phyloP scores from a whole-genome alignment of 2,329 filamentous ascomycete species.

The Colletotrichum noveboracense region DNA sequence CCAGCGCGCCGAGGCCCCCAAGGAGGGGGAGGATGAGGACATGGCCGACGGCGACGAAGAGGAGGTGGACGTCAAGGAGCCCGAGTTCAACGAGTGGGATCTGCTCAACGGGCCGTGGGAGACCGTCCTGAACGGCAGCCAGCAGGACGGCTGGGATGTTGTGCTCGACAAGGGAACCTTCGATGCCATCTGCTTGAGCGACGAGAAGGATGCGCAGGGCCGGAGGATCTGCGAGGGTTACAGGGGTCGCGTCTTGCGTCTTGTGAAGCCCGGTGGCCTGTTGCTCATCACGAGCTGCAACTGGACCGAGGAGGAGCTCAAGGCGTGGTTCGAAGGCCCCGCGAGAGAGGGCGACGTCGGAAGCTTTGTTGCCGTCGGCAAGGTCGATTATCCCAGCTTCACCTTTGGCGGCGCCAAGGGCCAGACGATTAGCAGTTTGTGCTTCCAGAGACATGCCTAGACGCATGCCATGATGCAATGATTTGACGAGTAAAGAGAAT shows the following conservation, averaged over 20 bases:
- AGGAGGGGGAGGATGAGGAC: constrained; percentile 11
- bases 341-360: constrained; percentile 32
- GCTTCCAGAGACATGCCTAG: constrained; percentile 62
- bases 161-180: constrained; percentile 99
- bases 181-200: constrained; percentile 85
- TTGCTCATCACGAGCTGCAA: constrained; percentile 95
- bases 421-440: constrained; percentile 86
- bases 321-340: constrained; percentile 73
- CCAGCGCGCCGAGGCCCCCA: constrained; percentile 22
- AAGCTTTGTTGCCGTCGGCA: constrained; percentile 65
- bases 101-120: constrained; percentile 53
- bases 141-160: constrained; percentile 75
- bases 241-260: constrained; percentile 65
- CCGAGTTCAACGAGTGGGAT: constrained; percentile 66
- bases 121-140: constrained; percentile 34
- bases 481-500: neutral
- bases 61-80: constrained; percentile 19
- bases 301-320: constrained; percentile 91
- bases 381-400: constrained; percentile 84
- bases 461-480: neutral
- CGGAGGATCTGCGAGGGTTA: constrained; percentile 78
- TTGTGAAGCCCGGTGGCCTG: constrained; percentile 75
- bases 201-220: constrained; percentile 56
- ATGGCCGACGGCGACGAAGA: constrained; percentile 26
- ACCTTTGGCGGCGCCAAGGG: constrained; percentile 89